A percentile compares a stretch with the other conserved stretches of the same genome.
Conservation (phyloP, 345 rosid genomes). For the Gossypium ekmanianum region DNA sequence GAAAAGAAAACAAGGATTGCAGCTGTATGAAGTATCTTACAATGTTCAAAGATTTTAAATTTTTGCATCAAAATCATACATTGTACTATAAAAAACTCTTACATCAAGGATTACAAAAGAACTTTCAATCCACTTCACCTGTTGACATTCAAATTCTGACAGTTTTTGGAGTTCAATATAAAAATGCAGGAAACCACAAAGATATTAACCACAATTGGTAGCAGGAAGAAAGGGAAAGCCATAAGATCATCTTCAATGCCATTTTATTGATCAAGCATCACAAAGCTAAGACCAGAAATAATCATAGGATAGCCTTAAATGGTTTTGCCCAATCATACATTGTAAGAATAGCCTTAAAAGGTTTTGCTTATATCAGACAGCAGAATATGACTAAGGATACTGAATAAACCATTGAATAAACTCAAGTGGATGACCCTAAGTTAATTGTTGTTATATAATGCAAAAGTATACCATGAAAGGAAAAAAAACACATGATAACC, state of each 20-base stretch:
- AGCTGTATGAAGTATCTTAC: background rate
- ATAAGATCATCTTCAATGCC: background rate
- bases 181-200: background rate
- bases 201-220: background rate
- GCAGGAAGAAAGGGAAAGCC: background rate
- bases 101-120: background rate
- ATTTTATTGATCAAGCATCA: constrained; percentile 9
- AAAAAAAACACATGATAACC: background rate
- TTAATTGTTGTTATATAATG: background rate
- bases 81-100: background rate
- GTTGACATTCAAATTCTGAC: background rate
- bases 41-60: background rate
- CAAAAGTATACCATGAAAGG: background rate
- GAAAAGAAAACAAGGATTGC: constrained; percentile 1
- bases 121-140: background rate
- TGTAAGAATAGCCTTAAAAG: background rate
- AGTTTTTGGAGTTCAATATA: too few relatives aligned
- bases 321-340: background rate
- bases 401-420: background rate
- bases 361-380: background rate
- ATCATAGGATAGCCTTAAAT: background rate
- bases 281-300: background rate
- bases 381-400: background rate
- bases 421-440: background rate
- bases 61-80: background rate